A percentile compares a stretch with the other conserved stretches of the same genome.
Evolutionary conservation across 2,329 filamentous ascomycete genomes (phyloP).

Genomic region (Xylariaceae sp.): DNA sequence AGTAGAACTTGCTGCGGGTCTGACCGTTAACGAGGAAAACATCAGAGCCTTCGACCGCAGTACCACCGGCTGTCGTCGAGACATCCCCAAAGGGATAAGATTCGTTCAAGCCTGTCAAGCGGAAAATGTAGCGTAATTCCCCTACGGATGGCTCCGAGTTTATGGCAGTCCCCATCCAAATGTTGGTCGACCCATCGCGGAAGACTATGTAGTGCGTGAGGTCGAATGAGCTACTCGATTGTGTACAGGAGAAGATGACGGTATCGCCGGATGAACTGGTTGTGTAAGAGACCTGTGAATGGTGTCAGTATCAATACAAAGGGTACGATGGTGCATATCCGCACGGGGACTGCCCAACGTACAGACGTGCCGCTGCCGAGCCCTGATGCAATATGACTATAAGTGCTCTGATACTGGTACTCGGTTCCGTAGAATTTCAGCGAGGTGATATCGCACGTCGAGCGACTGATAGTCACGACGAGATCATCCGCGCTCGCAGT

Average conservation of each 20-base stretch:
- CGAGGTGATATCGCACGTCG: slow-evolving; percentile 49
- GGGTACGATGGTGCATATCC: not conserved
- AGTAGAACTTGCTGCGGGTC: slow-evolving; percentile 58
- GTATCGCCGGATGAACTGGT: slow-evolving; percentile 38
- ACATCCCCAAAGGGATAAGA: slow-evolving; percentile 40
- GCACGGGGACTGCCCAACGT: slow-evolving; percentile 34
- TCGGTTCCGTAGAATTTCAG: slow-evolving; percentile 46
- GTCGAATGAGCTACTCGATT: slow-evolving; percentile 37
- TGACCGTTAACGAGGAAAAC: slow-evolving; percentile 47
- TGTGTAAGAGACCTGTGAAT: slow-evolving; percentile 15
- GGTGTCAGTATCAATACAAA: slow-evolving; percentile 34
- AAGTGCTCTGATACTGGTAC: slow-evolving; percentile 42
- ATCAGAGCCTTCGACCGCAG: slow-evolving; percentile 44
- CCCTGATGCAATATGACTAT: slow-evolving; percentile 49
- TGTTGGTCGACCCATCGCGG: slow-evolving; percentile 41
- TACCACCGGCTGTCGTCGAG: slow-evolving; percentile 42
- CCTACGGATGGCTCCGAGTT: slow-evolving; percentile 41
- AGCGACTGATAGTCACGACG: slow-evolving; percentile 26
- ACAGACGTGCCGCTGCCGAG: slow-evolving; percentile 37
- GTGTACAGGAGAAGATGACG: slow-evolving; percentile 49
- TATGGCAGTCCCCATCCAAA: slow-evolving; percentile 49
- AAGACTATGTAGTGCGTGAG: slow-evolving; percentile 51
- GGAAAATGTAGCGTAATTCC: slow-evolving; percentile 48
- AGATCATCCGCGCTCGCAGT: slow-evolving; percentile 28
- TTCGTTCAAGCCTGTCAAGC: slow-evolving; percentile 32